phyloP scores from a whole-genome alignment of 2,329 filamentous ascomycete species.

The Helotiales sp. region DNA sequence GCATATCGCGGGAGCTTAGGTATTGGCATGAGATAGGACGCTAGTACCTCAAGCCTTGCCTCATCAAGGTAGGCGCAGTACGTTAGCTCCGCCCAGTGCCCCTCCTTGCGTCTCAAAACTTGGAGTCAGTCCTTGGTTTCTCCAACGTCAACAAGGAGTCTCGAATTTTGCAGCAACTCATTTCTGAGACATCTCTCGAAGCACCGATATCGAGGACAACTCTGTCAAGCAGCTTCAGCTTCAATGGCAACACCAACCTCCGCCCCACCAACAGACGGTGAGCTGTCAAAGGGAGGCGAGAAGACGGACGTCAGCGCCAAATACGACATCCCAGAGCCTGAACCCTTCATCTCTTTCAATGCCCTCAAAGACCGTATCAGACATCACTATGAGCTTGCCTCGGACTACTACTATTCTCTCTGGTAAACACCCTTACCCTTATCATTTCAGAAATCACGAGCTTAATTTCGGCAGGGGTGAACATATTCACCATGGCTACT shows the following conservation, averaged over 20 bases:
- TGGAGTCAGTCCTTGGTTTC: neutral
- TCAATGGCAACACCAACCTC: neutral
- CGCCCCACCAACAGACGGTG: neutral
- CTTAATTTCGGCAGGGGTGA: slow-evolving; percentile 55
- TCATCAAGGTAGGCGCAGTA: neutral
- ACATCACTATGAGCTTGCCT: slow-evolving; percentile 64
- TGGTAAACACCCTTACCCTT: slow-evolving; percentile 50
- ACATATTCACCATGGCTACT: slow-evolving; percentile 68
- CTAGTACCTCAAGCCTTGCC: neutral
- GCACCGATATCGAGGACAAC: too few species aligned
- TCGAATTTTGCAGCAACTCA: neutral
- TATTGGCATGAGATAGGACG: neutral
- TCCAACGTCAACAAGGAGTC: neutral
- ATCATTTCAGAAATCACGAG: neutral
- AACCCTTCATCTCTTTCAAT: slow-evolving; percentile 37
- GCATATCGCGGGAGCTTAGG: neutral
- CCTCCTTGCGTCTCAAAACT: neutral
- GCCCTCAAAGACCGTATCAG: slow-evolving; percentile 46
- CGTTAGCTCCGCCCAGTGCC: neutral
- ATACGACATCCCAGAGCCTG: slow-evolving; percentile 35
- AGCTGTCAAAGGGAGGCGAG: neutral
- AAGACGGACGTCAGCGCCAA: slow-evolving; percentile 25
- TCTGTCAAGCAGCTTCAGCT: neutral
- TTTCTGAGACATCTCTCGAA: neutral
- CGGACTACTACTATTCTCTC: slow-evolving; percentile 65